A percentile compares a stretch with the other conserved stretches of the same genome.
These are phyloP conservation scores for Plantago lanceolata DNA, from an alignment of 305 asterid genomes.

Conservation along the genomic window DNA sequence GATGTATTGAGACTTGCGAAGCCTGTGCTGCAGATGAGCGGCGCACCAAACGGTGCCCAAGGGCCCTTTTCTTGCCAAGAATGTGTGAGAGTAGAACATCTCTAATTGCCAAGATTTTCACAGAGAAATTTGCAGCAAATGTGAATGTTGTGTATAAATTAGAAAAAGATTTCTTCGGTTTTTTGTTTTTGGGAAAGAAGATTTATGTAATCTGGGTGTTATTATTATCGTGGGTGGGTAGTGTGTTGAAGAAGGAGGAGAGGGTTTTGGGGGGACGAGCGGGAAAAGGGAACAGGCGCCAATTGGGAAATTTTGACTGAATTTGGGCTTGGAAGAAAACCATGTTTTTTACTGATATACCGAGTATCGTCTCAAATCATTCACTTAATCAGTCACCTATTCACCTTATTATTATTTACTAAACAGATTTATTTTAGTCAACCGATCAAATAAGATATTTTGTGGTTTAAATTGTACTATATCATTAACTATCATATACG, in stretches of 20 bases:
- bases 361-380: too few relatives aligned
- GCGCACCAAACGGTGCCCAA: constrained; percentile 94
- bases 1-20: constrained; percentile 64
- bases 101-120: neutral
- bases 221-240: too few relatives aligned
- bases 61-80: constrained; percentile 78
- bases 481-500: too few relatives aligned
- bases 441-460: too few relatives aligned
- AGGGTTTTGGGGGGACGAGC: neutral
- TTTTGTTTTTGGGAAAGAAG: neutral
- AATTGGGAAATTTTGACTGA: neutral
- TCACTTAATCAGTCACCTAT: too few relatives aligned
- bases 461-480: too few relatives aligned
- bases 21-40: constrained; percentile 83
- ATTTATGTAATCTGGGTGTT: too few relatives aligned
- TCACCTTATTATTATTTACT: too few relatives aligned
- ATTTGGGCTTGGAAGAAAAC: too few relatives aligned
- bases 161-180: neutral
- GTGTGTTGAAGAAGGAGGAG: neutral
- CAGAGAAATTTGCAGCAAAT: neutral
- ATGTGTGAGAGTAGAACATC: constrained; percentile 84
- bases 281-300: constrained; percentile 12
- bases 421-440: too few relatives aligned
- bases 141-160: neutral
- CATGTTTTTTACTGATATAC: too few relatives aligned